Base-by-base conservation (phyloP, 805 yeast species). In the Ogataea dorogensis region DNA sequence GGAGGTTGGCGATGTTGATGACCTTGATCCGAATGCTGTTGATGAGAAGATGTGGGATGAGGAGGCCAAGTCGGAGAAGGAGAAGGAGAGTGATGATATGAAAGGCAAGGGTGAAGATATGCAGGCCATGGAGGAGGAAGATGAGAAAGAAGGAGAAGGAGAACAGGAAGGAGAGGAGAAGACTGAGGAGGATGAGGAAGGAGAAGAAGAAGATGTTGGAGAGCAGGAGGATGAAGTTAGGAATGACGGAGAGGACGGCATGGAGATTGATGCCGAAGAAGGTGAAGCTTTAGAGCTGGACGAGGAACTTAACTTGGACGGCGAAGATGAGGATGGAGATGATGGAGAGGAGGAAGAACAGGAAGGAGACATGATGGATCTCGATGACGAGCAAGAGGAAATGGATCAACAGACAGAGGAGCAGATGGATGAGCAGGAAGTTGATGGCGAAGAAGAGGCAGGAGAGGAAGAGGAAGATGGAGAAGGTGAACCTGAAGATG, bases 11-110 rank as follows among this genome's bases (percentile, higher is more conserved):
- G 86, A 89, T 52, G 64, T 91, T 20, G 95, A 86, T 57, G 95
- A 87, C 38, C 68, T 83, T 45, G 98, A 89, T 68, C 96, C 96
- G 2, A 86, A 88, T 61, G 95, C 96, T 3, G 78, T 91, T 32
- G 98, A 91, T 58, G 97, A 91, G 48, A 91, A 87, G 63, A 87
- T 87, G 96, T 91, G 98, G 96, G 93, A 91, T 53, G 97, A 89
- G 53, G 88, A 91, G 56, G 85, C 82, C 9, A 73, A 81, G 11
- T 76, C 76, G 45, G 71, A 75, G 14, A 85, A 86, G 53, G 96
- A 88, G 52, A 88, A 88, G 56, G 86, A 87, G 27, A 71, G 89
- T 7, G 95, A 88, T 17, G 67, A 74, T 39, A 63, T 78, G 64
- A 79, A 86, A 3, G 77, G 80, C 9, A 68, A 73, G n/a, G 59